These are phyloP conservation scores for Herpetomonas samuelpessoai DNA, from an alignment of 208 protist species.

Conservation along the genomic window DNA sequence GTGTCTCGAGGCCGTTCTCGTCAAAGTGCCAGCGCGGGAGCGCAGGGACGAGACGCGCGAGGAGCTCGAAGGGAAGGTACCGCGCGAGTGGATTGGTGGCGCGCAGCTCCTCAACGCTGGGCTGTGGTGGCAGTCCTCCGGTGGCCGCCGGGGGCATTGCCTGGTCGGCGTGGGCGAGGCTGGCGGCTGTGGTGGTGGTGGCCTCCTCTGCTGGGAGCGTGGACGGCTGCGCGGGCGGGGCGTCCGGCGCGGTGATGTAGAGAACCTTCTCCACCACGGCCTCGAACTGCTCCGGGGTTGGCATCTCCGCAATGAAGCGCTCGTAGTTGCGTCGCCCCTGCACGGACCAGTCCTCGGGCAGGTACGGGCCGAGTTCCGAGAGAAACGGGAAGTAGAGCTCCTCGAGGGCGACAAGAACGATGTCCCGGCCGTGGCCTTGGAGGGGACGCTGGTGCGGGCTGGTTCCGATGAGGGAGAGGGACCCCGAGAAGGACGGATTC, in stretches of 20 bases:
- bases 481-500: too few relatives aligned
- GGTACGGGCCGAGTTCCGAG: constrained; percentile 27
- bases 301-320: constrained; percentile 16
- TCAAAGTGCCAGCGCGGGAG: background rate
- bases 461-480: background rate
- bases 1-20: background rate
- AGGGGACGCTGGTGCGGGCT: constrained; percentile 10
- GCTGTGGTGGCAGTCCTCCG: background rate
- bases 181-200: too few relatives aligned
- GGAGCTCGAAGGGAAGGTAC: background rate
- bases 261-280: constrained; percentile 28
- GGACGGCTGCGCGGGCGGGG: too few relatives aligned
- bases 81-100: background rate
- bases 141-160: too few relatives aligned
- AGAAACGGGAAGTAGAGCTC: constrained; percentile 49
- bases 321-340: constrained; percentile 33
- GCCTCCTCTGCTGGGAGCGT: too few relatives aligned
- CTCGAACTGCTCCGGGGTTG: constrained; percentile 31
- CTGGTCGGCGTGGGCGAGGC: background rate
- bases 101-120: background rate
- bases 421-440: constrained; percentile 34
- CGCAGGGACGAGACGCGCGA: background rate
- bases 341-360: constrained; percentile 43
- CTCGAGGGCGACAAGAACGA: constrained; percentile 41
- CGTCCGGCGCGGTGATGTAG: background rate